phyloP scores from a whole-genome alignment of 495 filamentous ascomycete species.

The Aspergillus nanangensis region DNA sequence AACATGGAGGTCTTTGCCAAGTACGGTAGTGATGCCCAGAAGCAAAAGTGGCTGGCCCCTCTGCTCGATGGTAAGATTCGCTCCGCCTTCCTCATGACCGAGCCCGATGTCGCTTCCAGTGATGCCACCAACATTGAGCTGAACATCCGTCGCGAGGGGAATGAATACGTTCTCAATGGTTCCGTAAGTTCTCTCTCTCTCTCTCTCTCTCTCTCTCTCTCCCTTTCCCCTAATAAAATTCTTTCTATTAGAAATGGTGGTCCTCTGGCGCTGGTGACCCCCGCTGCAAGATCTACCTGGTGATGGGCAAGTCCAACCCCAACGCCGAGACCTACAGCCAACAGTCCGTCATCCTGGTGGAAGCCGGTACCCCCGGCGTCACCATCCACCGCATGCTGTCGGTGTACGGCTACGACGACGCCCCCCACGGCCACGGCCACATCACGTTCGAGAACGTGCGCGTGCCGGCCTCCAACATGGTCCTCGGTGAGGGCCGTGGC shows the following conservation, averaged over 20 bases:
- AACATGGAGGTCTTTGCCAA: conserved; percentile 97
- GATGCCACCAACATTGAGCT: conserved; percentile 88
- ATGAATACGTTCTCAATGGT: conserved; percentile 82
- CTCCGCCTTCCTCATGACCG: conserved; percentile 91
- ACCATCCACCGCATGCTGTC: conserved; percentile 80
- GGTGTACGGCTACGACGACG: conserved; percentile 93
- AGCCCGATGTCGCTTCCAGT: conserved; percentile 77
- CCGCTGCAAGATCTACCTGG: conserved; percentile 82
- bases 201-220: background rate
- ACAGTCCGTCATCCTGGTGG: conserved; percentile 86
- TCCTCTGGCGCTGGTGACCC: conserved; percentile 88
- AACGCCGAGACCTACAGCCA: conserved; percentile 75
- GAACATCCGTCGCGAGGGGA: conserved; percentile 71
- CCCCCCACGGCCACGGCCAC: conserved; percentile 89
- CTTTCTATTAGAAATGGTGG: conserved; percentile 79
- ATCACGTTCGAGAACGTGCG: conserved; percentile 82
- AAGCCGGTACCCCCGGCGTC: conserved; percentile 68
- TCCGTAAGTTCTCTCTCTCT: conserved; percentile 47
- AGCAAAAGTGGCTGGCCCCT: conserved; percentile 78
- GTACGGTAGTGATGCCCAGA: conserved; percentile 87
- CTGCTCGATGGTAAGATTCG: conserved; percentile 82
- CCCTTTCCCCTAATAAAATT: conserved; percentile 3
- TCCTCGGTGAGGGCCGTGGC: conserved; percentile 86
- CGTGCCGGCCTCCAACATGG: conserved; percentile 70
- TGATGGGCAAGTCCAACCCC: conserved; percentile 81